These are phyloP conservation scores for Saccharomycopsis guyanensis DNA, from an alignment of 805 yeast genomes.

Conservation along the genomic window DNA sequence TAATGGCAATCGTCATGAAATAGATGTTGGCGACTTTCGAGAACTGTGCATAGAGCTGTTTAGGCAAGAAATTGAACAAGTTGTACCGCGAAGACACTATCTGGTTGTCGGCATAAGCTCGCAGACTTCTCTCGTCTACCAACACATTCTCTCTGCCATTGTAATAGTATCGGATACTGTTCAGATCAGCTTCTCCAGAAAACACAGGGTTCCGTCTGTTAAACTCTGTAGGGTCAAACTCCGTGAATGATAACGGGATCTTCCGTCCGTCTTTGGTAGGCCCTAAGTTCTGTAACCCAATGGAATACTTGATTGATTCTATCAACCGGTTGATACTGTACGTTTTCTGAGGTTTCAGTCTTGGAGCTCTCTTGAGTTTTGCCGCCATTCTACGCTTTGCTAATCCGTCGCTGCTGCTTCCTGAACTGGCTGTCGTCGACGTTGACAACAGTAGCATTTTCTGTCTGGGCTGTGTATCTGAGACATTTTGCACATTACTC, in stretches of 20 bases:
- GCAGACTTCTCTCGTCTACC: constrained; percentile 15
- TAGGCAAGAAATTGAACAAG: constrained; percentile 71
- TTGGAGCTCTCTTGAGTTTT: not conserved
- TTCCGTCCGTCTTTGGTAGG: constrained; percentile 14
- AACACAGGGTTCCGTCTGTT: constrained; percentile 1
- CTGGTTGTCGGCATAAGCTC: constrained; percentile 47
- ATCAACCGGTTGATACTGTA: constrained; percentile 18
- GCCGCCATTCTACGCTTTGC: not conserved
- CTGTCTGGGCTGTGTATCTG: not conserved
- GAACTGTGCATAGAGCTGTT: constrained; percentile 84
- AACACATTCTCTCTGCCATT: constrained; percentile 6
- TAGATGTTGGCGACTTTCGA: constrained; percentile 89
- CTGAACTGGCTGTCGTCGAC: not conserved
- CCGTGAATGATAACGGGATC: constrained; percentile 10
- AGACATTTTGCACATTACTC: not conserved
- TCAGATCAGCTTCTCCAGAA: not conserved
- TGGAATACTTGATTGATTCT: constrained; percentile 8
- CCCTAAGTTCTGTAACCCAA: constrained; percentile 3
- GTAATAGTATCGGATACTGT: constrained; percentile 1
- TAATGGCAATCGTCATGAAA: constrained; percentile 79
- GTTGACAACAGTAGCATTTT: not conserved
- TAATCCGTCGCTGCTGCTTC: not conserved
- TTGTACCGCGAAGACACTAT: constrained; percentile 88
- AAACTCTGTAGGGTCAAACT: constrained; percentile 12
- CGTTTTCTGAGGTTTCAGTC: constrained; percentile 9